Base-by-base conservation (phyloP, 2,329 filamentous ascomycete genomes). In the Sporothrix globosa region DNA sequence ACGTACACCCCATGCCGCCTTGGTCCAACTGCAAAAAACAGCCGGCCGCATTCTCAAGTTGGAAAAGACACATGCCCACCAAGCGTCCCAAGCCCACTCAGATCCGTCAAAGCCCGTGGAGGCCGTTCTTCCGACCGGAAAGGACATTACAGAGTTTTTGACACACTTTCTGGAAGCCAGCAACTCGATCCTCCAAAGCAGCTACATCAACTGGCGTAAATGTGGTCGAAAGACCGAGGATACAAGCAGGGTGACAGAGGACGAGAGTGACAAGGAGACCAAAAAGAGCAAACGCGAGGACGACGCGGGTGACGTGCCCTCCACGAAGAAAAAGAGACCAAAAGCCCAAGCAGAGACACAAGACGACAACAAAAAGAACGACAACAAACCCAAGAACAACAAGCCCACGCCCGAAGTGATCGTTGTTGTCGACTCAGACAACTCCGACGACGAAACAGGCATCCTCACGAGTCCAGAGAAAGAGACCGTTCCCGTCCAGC, bases 191-290 rank as follows among this genome's bases (percentile, higher is more conserved):
- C 7, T n/a, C 14, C 9, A 19, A 13, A 54, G 24, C 27, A 30
- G 17, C 53, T 34, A 58, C 53, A 5, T 10, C 7, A 6, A 7
- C 53, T 30, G 30, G 53, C 17, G 53, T 2, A 14, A 58, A 17
- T 2, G 27, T 14, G 14, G 27, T 1, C 14, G 53, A 17, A 54
- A 30, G 11, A 7, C 53, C 4, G 30, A 7, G 10, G 53, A 54
- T 7, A 6, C 48, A 5, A 19, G 48, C 48, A n/a, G 48, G 19
- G 48, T 7, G 5, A n/a, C 7, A 6, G 44, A 48, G 13, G 17
- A 48, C 14, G 44, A 19, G 44, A 19, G 17, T 19, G n/a, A n/a
- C 6, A 50, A 68, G 72, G 63, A 70, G 17, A 44, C 52, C 24
- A 50, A 7, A 5, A 50, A 50, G 5, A 50, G 48, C 21, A 21